phyloP scores from a whole-genome alignment of 176 grass and related monocot genomes.

The Phragmites australis region DNA sequence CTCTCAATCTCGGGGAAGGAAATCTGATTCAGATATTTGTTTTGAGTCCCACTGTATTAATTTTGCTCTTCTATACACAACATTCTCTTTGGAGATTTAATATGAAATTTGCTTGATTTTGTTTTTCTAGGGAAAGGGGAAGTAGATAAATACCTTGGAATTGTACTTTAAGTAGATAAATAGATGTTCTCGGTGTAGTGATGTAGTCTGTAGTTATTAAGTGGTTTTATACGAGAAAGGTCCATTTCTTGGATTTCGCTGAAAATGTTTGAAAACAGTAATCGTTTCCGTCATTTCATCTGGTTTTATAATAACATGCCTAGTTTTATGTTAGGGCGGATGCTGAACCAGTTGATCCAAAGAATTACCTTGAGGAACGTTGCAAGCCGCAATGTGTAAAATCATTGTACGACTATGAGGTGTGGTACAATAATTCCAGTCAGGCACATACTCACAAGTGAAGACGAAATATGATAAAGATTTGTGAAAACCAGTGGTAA shows the following conservation, averaged over 20 bases:
- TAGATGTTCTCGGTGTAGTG: background rate
- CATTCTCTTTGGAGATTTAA: background rate
- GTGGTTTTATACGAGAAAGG: background rate
- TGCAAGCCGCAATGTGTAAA: slow-evolving; percentile 76
- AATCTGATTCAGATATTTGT: slow-evolving; percentile 16
- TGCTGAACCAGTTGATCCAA: slow-evolving; percentile 55
- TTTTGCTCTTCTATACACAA: background rate
- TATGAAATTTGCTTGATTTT: background rate
- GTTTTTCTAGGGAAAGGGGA: background rate
- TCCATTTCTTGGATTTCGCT: background rate
- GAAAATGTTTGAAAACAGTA: background rate
- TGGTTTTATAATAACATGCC: background rate
- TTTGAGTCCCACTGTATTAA: no score
- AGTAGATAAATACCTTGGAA: background rate
- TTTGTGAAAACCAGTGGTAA: background rate
- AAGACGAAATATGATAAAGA: background rate
- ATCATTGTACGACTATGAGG: slow-evolving; percentile 58
- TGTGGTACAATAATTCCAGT: background rate
- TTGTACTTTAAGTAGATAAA: background rate
- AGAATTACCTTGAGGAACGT: slow-evolving; percentile 62
- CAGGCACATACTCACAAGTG: background rate
- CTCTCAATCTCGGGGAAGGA: background rate
- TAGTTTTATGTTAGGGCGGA: slow-evolving; percentile 41
- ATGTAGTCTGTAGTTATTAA: background rate
- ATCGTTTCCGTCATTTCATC: background rate